Conservation (phyloP, 208 protist genomes). For the Leishmania turanica region DNA sequence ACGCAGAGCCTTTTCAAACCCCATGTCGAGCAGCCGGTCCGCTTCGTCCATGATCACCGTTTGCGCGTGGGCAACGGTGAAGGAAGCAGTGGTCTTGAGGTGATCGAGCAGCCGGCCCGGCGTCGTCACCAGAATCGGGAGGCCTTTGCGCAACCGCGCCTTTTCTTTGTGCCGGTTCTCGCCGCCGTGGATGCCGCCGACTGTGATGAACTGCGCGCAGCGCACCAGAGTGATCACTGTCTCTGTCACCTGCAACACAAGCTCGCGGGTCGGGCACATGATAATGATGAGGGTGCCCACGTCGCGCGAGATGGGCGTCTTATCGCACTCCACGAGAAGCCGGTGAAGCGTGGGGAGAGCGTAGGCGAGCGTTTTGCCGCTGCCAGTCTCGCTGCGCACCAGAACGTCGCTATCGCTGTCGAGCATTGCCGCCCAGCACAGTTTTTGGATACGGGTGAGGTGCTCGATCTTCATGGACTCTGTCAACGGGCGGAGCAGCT, state of each 20-base stretch:
- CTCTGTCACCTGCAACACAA: constrained; percentile 86
- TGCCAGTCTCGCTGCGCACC: constrained; percentile 91
- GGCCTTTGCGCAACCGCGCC: constrained; percentile 81
- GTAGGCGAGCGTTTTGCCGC: constrained; percentile 95
- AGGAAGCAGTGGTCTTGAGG: constrained; percentile 75
- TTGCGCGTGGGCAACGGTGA: constrained; percentile 60
- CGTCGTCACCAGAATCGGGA: constrained; percentile 82
- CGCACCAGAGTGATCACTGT: constrained; percentile 69
- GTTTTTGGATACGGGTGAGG: constrained; percentile 93
- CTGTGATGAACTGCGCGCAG: constrained; percentile 86
- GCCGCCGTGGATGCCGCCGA: constrained; percentile 79
- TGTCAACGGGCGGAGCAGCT: constrained; percentile 63
- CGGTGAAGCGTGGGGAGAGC: constrained; percentile 94
- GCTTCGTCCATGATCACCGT: constrained; percentile 98
- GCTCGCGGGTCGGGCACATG: constrained; percentile 87
- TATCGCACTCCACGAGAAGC: constrained; percentile 80
- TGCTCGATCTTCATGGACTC: constrained; percentile 64
- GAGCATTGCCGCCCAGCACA: constrained; percentile 91
- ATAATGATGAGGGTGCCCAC: constrained; percentile 81
- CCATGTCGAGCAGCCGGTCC: constrained; percentile 99
- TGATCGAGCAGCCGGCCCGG: constrained; percentile 91
- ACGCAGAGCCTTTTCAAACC: constrained; percentile 97
- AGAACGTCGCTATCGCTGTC: constrained; percentile 82
- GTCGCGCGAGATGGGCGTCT: constrained; percentile 63
- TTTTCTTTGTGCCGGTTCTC: constrained; percentile 91